These are phyloP conservation scores for Pholiota molesta DNA, from an alignment of 768 basidiomycete genomes.

Conservation along the genomic window DNA sequence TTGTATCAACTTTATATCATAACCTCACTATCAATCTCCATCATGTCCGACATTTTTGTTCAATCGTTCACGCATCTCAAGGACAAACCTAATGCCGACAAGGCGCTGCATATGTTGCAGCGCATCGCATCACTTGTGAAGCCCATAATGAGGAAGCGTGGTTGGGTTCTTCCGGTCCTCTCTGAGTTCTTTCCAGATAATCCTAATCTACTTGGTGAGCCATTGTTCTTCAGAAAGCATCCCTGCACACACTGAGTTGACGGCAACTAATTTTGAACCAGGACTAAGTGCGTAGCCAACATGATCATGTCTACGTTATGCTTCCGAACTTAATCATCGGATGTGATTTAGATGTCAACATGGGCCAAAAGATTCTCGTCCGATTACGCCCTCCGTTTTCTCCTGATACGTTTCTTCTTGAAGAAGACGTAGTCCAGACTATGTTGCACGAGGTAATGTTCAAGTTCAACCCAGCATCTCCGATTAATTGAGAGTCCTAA, in stretches of 20 bases:
- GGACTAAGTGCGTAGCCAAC: conserved; percentile 36
- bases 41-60: conserved; percentile 62
- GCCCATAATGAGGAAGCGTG: conserved; percentile 89
- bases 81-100: conserved; percentile 63
- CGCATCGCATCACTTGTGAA: conserved; percentile 81
- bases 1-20: background rate
- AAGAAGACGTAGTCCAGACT: conserved; percentile 75
- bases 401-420: conserved; percentile 72
- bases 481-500: background rate
- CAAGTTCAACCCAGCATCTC: conserved; percentile 5
- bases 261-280: conserved; percentile 12
- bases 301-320: background rate
- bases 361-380: conserved; percentile 81
- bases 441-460: conserved; percentile 85
- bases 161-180: conserved; percentile 79
- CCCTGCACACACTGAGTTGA: background rate
- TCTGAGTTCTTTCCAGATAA: conserved; percentile 87
- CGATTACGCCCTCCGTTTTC: conserved; percentile 74
- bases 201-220: conserved; percentile 71
- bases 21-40: background rate
- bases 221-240: conserved; percentile 9
- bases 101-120: conserved; percentile 69
- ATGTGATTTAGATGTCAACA: conserved; percentile 62
- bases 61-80: conserved; percentile 74
- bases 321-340: conserved; percentile 8